phyloP scores from a whole-genome alignment of 139 green algal species.

The Axilococcus clingmanii region DNA sequence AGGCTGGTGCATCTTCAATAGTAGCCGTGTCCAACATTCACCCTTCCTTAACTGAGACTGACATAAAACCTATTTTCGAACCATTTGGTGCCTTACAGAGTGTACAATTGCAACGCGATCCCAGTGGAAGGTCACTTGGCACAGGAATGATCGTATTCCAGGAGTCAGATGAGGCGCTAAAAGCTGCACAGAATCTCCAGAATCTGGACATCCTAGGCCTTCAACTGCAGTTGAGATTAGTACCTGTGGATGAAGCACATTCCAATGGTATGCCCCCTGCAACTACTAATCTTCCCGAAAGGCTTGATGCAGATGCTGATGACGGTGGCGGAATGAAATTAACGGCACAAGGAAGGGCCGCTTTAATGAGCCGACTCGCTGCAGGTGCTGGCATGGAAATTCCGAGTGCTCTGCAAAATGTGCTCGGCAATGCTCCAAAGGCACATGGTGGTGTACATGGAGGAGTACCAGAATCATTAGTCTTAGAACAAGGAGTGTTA shows the following conservation, averaged over 20 bases:
- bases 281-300: slow-evolving; percentile 4
- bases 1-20: slow-evolving; percentile 21
- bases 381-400: slow-evolving; percentile 37
- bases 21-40: slow-evolving; percentile 39
- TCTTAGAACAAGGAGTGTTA: slow-evolving; percentile 66
- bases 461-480: background rate
- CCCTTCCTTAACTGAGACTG: slow-evolving; percentile 40
- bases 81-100: slow-evolving; percentile 75
- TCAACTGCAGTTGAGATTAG: background rate
- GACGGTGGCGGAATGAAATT: slow-evolving; percentile 61
- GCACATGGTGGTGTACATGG: slow-evolving; percentile 5
- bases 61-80: slow-evolving; percentile 72
- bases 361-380: slow-evolving; percentile 80
- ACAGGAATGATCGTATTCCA: slow-evolving; percentile 22
- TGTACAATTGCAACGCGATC: slow-evolving; percentile 53
- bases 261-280: slow-evolving; percentile 13
- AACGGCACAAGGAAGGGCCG: slow-evolving; percentile 44
- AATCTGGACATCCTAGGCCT: slow-evolving; percentile 7
- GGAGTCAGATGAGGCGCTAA: background rate
- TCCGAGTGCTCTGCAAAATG: slow-evolving; percentile 13
- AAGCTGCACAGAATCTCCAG: background rate
- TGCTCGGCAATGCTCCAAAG: slow-evolving; percentile 1
- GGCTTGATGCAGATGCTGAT: slow-evolving; percentile 13
- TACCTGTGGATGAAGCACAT: slow-evolving; percentile 1
- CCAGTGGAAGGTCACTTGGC: slow-evolving; percentile 36